Percentiles rank a stretch among this genome's conserved stretches.
Conservation (phyloP, 139 green algal genomes). For the Coelastrella sp. region DNA sequence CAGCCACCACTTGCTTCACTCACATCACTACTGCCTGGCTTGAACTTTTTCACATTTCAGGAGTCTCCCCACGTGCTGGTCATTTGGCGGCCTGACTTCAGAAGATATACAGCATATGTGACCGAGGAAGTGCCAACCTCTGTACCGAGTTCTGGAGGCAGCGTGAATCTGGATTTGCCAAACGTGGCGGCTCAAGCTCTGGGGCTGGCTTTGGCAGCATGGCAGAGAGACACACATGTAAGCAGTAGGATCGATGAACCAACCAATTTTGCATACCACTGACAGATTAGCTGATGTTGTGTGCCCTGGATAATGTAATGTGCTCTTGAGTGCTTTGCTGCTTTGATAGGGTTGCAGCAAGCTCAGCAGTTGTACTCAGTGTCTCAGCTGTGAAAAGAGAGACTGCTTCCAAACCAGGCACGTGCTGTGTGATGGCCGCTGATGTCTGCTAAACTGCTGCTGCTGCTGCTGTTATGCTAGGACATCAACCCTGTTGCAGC, state of each 20-base stretch:
- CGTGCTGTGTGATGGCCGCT: too few species aligned
- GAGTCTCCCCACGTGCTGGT: slow-evolving; percentile 30
- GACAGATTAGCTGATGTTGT: too few species aligned
- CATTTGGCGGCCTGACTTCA: slow-evolving; percentile 48
- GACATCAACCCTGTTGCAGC: neutral
- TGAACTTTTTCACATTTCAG: neutral
- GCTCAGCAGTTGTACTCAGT: too few species aligned
- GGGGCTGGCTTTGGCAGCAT: neutral
- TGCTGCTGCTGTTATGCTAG: neutral
- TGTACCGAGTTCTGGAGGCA: neutral
- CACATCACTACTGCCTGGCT: too few species aligned
- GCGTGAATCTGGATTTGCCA: slow-evolving; percentile 1
- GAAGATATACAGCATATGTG: slow-evolving; percentile 21
- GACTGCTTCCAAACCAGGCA: too few species aligned
- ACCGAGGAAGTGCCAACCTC: neutral
- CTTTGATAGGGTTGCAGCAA: too few species aligned
- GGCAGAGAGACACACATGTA: slow-evolving; percentile 22
- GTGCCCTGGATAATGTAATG: too few species aligned
- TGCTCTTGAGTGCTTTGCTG: too few species aligned
- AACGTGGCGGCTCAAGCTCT: neutral
- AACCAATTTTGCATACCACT: too few species aligned
- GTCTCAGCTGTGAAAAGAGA: too few species aligned
- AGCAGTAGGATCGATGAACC: neutral
- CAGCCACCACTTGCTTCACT: too few species aligned
- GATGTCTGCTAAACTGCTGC: neutral